A percentile compares a stretch with the other conserved stretches of the same genome.
Conservation (phyloP, 306 rosid species). For the Luffa aegyptiaca region DNA sequence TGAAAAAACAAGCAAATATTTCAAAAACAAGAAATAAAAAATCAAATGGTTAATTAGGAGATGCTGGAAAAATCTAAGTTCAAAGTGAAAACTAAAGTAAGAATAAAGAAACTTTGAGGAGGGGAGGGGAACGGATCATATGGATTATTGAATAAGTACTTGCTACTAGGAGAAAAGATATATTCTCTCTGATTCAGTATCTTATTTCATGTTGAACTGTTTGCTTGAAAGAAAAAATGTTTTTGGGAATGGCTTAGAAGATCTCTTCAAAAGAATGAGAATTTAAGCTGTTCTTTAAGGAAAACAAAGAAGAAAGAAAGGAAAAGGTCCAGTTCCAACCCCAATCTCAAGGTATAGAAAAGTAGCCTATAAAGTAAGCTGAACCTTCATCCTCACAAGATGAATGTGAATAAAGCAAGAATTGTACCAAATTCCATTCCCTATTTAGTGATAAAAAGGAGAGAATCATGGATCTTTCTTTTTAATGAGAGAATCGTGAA, state of each 20-base stretch:
- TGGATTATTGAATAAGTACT: not conserved
- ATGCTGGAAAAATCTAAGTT: not conserved
- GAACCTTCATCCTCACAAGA: not conserved
- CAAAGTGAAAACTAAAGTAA: not conserved
- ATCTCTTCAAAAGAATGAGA: not conserved
- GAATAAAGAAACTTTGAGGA: not conserved
- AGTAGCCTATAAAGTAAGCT: not conserved
- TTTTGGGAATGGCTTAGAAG: not conserved
- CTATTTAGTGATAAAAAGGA: not conserved
- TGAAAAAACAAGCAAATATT: too few species aligned
- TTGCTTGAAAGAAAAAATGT: not conserved
- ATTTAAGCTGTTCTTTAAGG: not conserved
- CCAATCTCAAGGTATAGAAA: not conserved
- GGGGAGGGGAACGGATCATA: too few species aligned
- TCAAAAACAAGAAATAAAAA: too few species aligned
- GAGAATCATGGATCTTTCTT: not conserved
- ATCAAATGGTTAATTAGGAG: too few species aligned
- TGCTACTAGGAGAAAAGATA: not conserved
- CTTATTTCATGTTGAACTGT: not conserved
- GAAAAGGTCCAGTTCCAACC: not conserved
- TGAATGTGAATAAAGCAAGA: slow-evolving; percentile 7
- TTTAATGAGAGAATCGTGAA: not conserved
- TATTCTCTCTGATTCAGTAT: not conserved
- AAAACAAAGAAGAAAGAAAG: not conserved
- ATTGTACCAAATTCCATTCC: slow-evolving; percentile 2